phyloP scores from a whole-genome alignment of 169 alveolate species.

The Plasmodium adleri region DNA sequence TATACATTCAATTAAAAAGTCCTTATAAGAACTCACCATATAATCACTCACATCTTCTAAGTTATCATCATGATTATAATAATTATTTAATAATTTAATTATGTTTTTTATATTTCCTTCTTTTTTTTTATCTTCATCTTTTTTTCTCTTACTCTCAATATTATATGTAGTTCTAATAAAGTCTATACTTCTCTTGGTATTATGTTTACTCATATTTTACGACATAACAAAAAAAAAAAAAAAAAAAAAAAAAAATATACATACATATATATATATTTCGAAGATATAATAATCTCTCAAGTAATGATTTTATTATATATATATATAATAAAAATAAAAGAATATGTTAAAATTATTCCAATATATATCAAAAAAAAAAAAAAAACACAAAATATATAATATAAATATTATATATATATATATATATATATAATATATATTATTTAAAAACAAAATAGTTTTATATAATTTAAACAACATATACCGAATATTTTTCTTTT shows the following conservation, averaged over 20 bases:
- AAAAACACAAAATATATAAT: too few species aligned
- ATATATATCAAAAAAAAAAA: too few species aligned
- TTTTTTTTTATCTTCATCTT: conserved; percentile 3
- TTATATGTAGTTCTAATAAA: neutral
- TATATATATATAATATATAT: too few species aligned
- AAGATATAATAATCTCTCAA: too few species aligned
- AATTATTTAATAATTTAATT: conserved; percentile 35
- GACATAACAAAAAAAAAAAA: neutral
- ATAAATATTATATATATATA: too few species aligned
- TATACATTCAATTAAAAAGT: conserved; percentile 49
- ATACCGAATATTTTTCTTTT: too few species aligned
- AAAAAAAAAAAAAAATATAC: neutral
- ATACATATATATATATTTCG: neutral
- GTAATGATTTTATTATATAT: too few species aligned
- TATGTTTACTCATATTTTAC: conserved; percentile 11
- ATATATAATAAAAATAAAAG: too few species aligned
- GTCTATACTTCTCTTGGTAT: conserved; percentile 31
- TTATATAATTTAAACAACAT: too few species aligned
- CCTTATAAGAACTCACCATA: conserved; percentile 46
- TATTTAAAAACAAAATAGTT: too few species aligned
- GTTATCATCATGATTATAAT: conserved; percentile 15
- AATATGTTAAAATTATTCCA: too few species aligned
- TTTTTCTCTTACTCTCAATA: neutral
- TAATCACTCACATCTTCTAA: conserved; percentile 63
- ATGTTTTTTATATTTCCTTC: conserved; percentile 26